Evolutionary conservation across 2,329 filamentous ascomycete genomes (phyloP).

Genomic region (Penicillium hesseltinei): DNA sequence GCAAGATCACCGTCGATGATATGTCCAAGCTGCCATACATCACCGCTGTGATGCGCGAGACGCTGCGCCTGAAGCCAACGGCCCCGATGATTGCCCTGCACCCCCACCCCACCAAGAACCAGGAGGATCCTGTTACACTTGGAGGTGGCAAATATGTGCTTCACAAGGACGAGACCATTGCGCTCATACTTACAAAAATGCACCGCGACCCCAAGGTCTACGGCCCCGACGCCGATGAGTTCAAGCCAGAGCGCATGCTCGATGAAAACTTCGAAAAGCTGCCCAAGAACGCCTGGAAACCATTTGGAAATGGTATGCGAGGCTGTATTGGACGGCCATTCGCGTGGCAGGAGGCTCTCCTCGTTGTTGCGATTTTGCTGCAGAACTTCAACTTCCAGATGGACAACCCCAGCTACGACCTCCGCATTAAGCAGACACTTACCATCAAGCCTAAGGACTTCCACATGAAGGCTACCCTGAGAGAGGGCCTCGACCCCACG

Average conservation of each 20-base stretch:
- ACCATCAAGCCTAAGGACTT: constrained; percentile 55
- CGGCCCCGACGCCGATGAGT: constrained; percentile 64
- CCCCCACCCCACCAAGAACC: constrained; percentile 44
- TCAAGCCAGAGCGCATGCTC: constrained; percentile 70
- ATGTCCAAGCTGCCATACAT: constrained; percentile 65
- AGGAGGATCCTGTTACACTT: constrained; percentile 47
- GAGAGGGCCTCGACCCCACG: constrained; percentile 49
- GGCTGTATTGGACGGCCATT: constrained; percentile 72
- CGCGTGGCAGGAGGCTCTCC: constrained; percentile 69
- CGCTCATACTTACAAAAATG: constrained; percentile 52
- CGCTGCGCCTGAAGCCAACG: constrained; percentile 59
- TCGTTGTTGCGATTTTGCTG: constrained; percentile 62
- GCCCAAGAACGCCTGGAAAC: constrained; percentile 65
- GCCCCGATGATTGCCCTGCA: constrained; percentile 55
- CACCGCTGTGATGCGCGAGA: constrained; percentile 63
- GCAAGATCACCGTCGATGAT: constrained; percentile 59
- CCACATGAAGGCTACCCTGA: constrained; percentile 58
- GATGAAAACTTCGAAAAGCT: constrained; percentile 66
- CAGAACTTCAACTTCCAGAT: constrained; percentile 69
- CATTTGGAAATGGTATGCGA: constrained; percentile 70
- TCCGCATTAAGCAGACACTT: constrained; percentile 40
- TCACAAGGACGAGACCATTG: constrained; percentile 51
- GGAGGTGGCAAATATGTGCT: constrained; percentile 63
- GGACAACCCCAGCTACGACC: constrained; percentile 53
- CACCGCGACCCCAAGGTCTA: constrained; percentile 65